Percentiles rank a stretch among this genome's conserved stretches.
Conservation (phyloP, 495 filamentous ascomycete species). For the Penicillium waksmanii region DNA sequence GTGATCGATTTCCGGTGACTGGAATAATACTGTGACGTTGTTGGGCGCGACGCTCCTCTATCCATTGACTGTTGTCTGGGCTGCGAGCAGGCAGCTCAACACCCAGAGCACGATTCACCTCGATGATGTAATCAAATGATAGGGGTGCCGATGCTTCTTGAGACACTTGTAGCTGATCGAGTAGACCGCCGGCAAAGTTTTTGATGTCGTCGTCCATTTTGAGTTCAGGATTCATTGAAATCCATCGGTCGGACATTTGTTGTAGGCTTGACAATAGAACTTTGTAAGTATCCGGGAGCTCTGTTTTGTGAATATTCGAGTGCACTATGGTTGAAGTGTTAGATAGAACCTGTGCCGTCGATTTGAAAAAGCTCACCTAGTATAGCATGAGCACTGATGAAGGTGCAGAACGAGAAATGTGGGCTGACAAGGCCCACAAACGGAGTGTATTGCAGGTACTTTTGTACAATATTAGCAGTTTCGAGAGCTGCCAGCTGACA, state of each 20-base stretch:
- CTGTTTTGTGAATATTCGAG: background rate
- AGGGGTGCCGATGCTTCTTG: background rate
- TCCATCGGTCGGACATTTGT: background rate
- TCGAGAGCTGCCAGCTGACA: constrained; percentile 13
- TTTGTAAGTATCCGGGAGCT: background rate
- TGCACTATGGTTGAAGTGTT: background rate
- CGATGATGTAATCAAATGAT: background rate
- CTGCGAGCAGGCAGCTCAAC: background rate
- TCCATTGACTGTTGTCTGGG: background rate
- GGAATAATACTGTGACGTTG: background rate
- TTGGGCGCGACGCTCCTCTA: background rate
- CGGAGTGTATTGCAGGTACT: constrained; percentile 12
- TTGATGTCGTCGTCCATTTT: background rate
- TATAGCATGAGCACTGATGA: background rate
- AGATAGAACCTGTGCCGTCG: background rate
- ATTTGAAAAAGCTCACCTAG: background rate
- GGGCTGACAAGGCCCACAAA: background rate
- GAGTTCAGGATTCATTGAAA: background rate
- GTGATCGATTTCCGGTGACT: background rate
- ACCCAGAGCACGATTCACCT: background rate
- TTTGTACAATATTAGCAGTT: constrained; percentile 7
- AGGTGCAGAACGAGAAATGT: constrained; percentile 17
- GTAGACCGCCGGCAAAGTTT: background rate
- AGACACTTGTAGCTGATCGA: background rate
- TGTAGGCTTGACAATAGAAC: background rate